A percentile compares a stretch with the other conserved stretches of the same genome.
phyloP scores from a whole-genome alignment of 257 asterid species.

The Anisodus tanguticus region DNA sequence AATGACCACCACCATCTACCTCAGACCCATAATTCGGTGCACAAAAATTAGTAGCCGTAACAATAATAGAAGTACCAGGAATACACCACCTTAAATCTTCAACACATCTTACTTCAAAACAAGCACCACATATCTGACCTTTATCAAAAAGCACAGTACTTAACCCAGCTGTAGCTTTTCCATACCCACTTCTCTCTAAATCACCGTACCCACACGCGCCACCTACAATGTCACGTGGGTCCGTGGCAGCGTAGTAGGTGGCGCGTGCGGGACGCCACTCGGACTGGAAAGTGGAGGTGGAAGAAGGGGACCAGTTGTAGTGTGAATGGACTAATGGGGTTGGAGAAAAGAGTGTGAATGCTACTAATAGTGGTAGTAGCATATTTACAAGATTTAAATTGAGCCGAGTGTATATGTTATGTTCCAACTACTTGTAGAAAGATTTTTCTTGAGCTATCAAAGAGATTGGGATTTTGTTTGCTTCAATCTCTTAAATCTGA shows the following conservation, averaged over 20 bases:
- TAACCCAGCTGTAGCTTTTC: slow-evolving; percentile 95
- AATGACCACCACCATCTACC: slow-evolving; percentile 84
- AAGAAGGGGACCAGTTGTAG: slow-evolving; percentile 49
- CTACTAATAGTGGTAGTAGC: slow-evolving; percentile 25
- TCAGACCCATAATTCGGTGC: slow-evolving; percentile 88
- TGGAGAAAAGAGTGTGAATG: slow-evolving; percentile 45
- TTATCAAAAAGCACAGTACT: slow-evolving; percentile 73
- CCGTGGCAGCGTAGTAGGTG: slow-evolving; percentile 76
- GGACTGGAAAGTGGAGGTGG: slow-evolving; percentile 54
- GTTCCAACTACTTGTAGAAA: neutral
- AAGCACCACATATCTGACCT: slow-evolving; percentile 99
- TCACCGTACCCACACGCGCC: slow-evolving; percentile 98
- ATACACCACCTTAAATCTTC: slow-evolving; percentile 92
- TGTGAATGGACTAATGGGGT: slow-evolving; percentile 49
- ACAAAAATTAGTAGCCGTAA: slow-evolving; percentile 95
- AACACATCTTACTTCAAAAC: slow-evolving; percentile 84
- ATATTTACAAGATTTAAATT: neutral
- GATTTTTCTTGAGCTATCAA: neutral
- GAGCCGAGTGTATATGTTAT: neutral
- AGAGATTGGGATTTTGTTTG: neutral
- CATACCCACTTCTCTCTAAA: slow-evolving; percentile 75
- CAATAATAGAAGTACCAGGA: slow-evolving; percentile 89
- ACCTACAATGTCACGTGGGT: slow-evolving; percentile 79
- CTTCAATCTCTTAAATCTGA: neutral
- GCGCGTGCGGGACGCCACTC: slow-evolving; percentile 93